These are phyloP conservation scores for Hypomontagnella monticulosa DNA, from an alignment of 495 filamentous ascomycete genomes.

Conservation along the genomic window DNA sequence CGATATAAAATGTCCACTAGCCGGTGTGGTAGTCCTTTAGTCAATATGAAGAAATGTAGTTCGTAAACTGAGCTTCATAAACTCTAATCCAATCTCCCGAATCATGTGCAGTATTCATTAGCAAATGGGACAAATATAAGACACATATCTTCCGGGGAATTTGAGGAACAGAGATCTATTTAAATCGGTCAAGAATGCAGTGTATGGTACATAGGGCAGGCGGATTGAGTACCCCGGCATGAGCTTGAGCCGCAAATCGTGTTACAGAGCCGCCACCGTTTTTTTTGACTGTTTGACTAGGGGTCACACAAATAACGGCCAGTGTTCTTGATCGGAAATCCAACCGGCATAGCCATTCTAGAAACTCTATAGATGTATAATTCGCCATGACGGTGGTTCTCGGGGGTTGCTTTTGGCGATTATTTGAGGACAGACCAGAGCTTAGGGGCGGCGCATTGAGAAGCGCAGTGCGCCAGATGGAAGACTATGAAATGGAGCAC, in stretches of 20 bases:
- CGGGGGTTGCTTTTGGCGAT: constrained; percentile 38
- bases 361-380: constrained; percentile 29
- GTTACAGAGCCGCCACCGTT: constrained; percentile 36
- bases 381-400: constrained; percentile 9
- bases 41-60: no score
- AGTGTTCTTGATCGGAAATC: constrained; percentile 18
- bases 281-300: constrained; percentile 16
- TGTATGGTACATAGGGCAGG: constrained; percentile 45
- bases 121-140: no score
- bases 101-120: no score
- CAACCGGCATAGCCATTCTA: constrained; percentile 30
- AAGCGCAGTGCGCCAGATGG: constrained; percentile 95
- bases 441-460: constrained; percentile 92
- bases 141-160: background rate
- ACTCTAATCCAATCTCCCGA: no score
- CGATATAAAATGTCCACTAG: no score
- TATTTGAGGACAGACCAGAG: constrained; percentile 92
- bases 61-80: no score
- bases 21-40: no score
- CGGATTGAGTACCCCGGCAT: constrained; percentile 34
- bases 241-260: constrained; percentile 37
- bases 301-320: constrained; percentile 19
- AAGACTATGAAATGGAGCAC: constrained; percentile 73
- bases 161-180: constrained; percentile 46
- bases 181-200: constrained; percentile 34